A percentile compares a stretch with the other conserved stretches of the same genome.
Conservation (phyloP, 2,329 filamentous ascomycete species). For the Zymoseptoria passerinii region DNA sequence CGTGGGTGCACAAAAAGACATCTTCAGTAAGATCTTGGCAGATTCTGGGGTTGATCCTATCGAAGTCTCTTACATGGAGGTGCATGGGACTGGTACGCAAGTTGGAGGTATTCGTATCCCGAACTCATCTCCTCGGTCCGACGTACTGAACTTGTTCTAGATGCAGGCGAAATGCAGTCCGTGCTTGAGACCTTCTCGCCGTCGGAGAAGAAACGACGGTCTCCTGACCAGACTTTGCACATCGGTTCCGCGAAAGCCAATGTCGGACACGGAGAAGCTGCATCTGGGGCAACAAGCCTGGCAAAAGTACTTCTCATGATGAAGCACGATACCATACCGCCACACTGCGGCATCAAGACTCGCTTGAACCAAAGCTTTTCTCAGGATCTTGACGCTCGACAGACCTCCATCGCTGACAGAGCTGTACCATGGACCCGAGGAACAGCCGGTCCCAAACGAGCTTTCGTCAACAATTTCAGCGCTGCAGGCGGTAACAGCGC, state of each 20-base stretch:
- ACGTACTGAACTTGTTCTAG: no score
- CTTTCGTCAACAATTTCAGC: slow-evolving; percentile 31
- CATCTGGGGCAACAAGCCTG: slow-evolving; percentile 32
- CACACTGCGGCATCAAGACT: slow-evolving; percentile 3
- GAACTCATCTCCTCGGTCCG: no score
- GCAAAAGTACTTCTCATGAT: slow-evolving; percentile 33
- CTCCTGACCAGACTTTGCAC: slow-evolving; percentile 10
- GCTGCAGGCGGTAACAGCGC: slow-evolving; percentile 33
- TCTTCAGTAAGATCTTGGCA: slow-evolving; percentile 6
- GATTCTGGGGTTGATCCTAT: slow-evolving; percentile 1
- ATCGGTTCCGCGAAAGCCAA: slow-evolving; percentile 24
- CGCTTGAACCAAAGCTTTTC: slow-evolving; percentile 1
- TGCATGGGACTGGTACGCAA: slow-evolving; percentile 13
- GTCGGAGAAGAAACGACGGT: slow-evolving; percentile 14
- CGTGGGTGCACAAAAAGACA: slow-evolving; percentile 10
- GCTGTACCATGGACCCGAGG: not conserved
- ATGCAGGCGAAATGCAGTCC: no score
- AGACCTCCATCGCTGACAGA: slow-evolving; percentile 1
- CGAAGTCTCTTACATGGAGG: slow-evolving; percentile 6
- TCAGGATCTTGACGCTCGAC: slow-evolving; percentile 3
- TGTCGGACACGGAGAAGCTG: slow-evolving; percentile 23
- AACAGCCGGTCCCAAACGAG: not conserved
- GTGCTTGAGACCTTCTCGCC: slow-evolving; percentile 9
- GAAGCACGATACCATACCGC: slow-evolving; percentile 12
- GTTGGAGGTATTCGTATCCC: slow-evolving; percentile 24